Evolutionary conservation across 192 early-diverging fungal genomes (phyloP).

Genomic region (Phycomyces blakesleeanus): DNA sequence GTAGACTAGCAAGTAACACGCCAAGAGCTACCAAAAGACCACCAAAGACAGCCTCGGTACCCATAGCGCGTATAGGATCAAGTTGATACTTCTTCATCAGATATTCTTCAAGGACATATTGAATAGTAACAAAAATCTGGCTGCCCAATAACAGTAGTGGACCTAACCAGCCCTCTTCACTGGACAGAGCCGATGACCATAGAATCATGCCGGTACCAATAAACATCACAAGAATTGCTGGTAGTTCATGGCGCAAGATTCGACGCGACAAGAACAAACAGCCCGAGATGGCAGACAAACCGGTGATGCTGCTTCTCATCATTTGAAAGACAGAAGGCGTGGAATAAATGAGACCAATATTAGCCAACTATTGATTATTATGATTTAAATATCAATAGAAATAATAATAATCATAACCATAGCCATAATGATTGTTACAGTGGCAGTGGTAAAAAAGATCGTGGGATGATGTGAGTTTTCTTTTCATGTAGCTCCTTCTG

Average conservation of each 20-base stretch:
- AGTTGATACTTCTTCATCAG: slow-evolving; percentile 25
- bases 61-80: slow-evolving; percentile 28
- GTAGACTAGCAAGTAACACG: slow-evolving; percentile 5
- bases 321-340: slow-evolving; percentile 29
- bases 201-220: slow-evolving; percentile 11
- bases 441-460: background rate
- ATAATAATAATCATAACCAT: background rate
- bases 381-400: background rate
- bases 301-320: slow-evolving; percentile 28
- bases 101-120: slow-evolving; percentile 28
- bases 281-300: slow-evolving; percentile 25
- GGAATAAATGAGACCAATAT: slow-evolving; percentile 26
- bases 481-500: too few relatives aligned
- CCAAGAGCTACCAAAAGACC: slow-evolving; percentile 8
- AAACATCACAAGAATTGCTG: slow-evolving; percentile 10
- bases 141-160: slow-evolving; percentile 14
- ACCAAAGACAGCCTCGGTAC: slow-evolving; percentile 29
- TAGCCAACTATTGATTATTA: slow-evolving; percentile 12
- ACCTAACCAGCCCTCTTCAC: background rate
- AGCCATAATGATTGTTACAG: background rate
- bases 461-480: too few relatives aligned
- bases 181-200: background rate
- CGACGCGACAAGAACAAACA: slow-evolving; percentile 21
- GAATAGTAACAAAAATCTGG: slow-evolving; percentile 20
- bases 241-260: slow-evolving; percentile 18